A percentile compares a stretch with the other conserved stretches of the same genome.
Conservation (phyloP, 1,284 basidiomycete species). For the Calocybe gambosa region DNA sequence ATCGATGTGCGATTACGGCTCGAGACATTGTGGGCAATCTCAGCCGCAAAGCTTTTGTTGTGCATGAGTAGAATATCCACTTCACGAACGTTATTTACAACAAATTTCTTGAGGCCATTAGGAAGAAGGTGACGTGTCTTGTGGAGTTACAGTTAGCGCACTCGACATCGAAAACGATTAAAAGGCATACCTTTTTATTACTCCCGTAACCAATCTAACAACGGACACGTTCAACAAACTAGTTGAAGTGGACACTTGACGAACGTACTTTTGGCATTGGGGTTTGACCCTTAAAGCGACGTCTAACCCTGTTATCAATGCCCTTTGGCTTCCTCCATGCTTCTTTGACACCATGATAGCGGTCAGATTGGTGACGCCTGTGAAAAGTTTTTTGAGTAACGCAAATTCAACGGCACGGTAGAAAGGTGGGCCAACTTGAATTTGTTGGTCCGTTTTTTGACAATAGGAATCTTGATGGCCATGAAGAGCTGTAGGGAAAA, state of each 20-base stretch:
- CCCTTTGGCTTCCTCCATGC: conserved; percentile 98
- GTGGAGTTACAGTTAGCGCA: not conserved
- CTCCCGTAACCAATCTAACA: conserved; percentile 75
- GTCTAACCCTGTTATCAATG: conserved; percentile 93
- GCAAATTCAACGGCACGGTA: conserved; percentile 2
- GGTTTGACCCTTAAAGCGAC: conserved; percentile 93
- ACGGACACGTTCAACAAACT: not conserved
- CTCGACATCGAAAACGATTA: not conserved
- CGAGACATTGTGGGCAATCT: conserved; percentile 96
- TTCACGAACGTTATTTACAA: conserved; percentile 89
- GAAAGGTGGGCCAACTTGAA: conserved; percentile 70
- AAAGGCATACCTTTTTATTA: conserved; percentile 60
- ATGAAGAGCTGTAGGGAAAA: conserved; percentile 46
- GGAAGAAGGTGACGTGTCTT: conserved; percentile 93
- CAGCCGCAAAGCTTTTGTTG: conserved; percentile 94
- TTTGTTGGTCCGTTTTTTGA: conserved; percentile 94
- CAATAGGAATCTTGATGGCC: conserved; percentile 83
- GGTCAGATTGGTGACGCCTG: conserved; percentile 96
- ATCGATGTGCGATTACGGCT: conserved; percentile 94
- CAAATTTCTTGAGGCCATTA: conserved; percentile 90
- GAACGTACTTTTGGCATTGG: conserved; percentile 86
- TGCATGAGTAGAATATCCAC: conserved; percentile 95
- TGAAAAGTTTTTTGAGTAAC: conserved; percentile 15
- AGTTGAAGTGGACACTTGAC: not conserved
- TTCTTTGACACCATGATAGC: conserved; percentile 93